Percentiles rank a stretch among this genome's conserved stretches.
Conservation (phyloP, 345 rosid species). For the Arabidopsis suecica region DNA sequence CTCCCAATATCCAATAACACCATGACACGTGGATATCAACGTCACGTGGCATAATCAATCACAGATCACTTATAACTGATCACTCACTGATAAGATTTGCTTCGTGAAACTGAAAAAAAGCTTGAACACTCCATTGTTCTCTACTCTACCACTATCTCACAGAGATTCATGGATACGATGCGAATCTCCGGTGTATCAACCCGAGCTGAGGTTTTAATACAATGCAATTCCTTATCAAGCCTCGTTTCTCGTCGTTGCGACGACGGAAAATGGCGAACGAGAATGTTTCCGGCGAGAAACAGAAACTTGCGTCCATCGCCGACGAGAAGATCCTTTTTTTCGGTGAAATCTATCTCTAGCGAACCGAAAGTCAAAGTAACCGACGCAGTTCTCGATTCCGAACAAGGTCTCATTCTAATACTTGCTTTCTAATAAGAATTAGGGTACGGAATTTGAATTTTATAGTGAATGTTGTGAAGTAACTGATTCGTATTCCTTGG, state of each 20-base stretch:
- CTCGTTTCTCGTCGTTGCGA: constrained; percentile 41
- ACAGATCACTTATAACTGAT: constrained; percentile 28
- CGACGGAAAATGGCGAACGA: constrained; percentile 33
- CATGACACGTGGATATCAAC: neutral
- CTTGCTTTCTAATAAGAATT: neutral
- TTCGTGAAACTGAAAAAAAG: constrained; percentile 26
- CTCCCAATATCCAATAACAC: neutral
- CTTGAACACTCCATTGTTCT: constrained; percentile 15
- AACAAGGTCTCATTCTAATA: constrained; percentile 49
- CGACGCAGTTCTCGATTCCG: constrained; percentile 41
- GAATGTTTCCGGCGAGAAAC: constrained; percentile 43
- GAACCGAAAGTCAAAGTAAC: constrained; percentile 46
- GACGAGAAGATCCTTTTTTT: constrained; percentile 24
- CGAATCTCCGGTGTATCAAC: constrained; percentile 41
- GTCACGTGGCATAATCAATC: constrained; percentile 27
- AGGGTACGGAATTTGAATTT: neutral
- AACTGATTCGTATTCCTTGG: neutral
- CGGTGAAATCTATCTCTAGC: constrained; percentile 50
- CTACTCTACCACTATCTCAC: neutral
- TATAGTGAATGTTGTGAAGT: constrained; percentile 21
- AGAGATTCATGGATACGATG: constrained; percentile 38
- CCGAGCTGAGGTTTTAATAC: constrained; percentile 34
- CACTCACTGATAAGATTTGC: constrained; percentile 29
- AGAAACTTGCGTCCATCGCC: constrained; percentile 32
- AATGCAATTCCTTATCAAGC: constrained; percentile 43